These are phyloP conservation scores for Aspergillus persii DNA, from an alignment of 2,329 filamentous ascomycete species.

Conservation along the genomic window DNA sequence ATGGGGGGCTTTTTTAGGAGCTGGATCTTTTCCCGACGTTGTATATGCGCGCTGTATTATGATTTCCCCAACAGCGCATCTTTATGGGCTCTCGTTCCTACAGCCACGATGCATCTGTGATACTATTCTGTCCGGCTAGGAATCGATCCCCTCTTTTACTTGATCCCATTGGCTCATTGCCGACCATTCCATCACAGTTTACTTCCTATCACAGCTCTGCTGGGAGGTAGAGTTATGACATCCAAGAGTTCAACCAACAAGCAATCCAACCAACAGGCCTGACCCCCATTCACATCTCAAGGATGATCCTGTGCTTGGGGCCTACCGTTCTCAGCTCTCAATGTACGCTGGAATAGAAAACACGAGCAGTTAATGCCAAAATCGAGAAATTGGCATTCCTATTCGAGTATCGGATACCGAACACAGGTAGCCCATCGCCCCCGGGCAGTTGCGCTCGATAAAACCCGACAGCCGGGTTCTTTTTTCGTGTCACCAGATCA, in stretches of 20 bases:
- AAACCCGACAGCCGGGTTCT: not conserved
- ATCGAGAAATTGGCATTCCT: not conserved
- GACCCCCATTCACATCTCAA: not conserved
- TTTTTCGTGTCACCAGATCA: not conserved
- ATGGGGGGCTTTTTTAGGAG: not conserved
- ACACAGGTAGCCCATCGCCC: too few relatives aligned
- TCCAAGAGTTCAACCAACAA: not conserved
- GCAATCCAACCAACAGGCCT: not conserved
- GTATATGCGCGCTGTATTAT: not conserved
- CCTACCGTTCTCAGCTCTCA: not conserved
- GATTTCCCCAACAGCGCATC: not conserved
- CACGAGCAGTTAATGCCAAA: not conserved
- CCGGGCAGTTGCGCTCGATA: not conserved
- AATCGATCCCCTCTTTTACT: not conserved
- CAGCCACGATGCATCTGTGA: not conserved
- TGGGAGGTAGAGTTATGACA: not conserved
- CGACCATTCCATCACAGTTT: not conserved
- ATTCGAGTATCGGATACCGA: not conserved
- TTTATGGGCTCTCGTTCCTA: not conserved
- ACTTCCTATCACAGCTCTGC: not conserved
- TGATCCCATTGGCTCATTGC: not conserved
- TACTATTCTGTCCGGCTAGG: not conserved
- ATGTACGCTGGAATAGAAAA: not conserved
- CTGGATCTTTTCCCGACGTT: not conserved
- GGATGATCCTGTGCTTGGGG: not conserved